These are phyloP conservation scores for Colletotrichum plurivorum DNA, from an alignment of 2,329 filamentous ascomycete species.

Conservation along the genomic window DNA sequence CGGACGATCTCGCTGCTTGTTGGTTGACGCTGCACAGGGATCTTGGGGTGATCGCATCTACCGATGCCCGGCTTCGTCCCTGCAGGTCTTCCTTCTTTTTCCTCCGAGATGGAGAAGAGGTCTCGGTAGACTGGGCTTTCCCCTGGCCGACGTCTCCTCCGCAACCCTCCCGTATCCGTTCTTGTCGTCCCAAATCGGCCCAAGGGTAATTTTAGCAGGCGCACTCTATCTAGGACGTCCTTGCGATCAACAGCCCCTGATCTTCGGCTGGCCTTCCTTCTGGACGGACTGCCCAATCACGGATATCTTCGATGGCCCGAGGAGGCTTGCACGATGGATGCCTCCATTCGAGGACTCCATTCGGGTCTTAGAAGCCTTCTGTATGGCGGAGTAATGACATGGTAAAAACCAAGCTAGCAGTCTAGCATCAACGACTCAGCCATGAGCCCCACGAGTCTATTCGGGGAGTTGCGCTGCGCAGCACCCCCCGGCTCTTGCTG, in stretches of 20 bases:
- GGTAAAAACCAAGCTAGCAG: conserved; percentile 9
- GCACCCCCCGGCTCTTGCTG: conserved; percentile 2
- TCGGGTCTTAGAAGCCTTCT: conserved; percentile 2
- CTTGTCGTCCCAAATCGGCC: conserved; percentile 31
- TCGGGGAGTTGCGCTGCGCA: conserved; percentile 14
- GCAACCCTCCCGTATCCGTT: conserved; percentile 21
- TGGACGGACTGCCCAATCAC: conserved; percentile 12
- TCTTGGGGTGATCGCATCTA: conserved; percentile 16
- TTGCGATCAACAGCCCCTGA: conserved; percentile 38
- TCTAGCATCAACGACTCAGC: conserved; percentile 15
- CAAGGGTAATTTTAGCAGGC: conserved; percentile 17
- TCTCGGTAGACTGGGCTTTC: not conserved
- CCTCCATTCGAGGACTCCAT: not conserved
- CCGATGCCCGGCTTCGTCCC: conserved; percentile 21
- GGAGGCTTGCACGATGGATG: conserved; percentile 13
- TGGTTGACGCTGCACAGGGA: conserved; percentile 17
- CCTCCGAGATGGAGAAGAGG: conserved; percentile 11
- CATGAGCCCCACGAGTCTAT: conserved; percentile 29
- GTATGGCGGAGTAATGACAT: conserved; percentile 23
- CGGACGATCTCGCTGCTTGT: conserved; percentile 20
- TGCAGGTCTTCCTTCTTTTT: conserved; percentile 17
- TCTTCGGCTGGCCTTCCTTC: conserved; percentile 35
- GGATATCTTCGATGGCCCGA: conserved; percentile 17
- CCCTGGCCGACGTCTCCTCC: not conserved
- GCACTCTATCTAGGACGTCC: conserved; percentile 26